Evolutionary conservation across 371 early-diverging fungal genomes (phyloP).

Genomic region (Catenaria anguillulae): DNA sequence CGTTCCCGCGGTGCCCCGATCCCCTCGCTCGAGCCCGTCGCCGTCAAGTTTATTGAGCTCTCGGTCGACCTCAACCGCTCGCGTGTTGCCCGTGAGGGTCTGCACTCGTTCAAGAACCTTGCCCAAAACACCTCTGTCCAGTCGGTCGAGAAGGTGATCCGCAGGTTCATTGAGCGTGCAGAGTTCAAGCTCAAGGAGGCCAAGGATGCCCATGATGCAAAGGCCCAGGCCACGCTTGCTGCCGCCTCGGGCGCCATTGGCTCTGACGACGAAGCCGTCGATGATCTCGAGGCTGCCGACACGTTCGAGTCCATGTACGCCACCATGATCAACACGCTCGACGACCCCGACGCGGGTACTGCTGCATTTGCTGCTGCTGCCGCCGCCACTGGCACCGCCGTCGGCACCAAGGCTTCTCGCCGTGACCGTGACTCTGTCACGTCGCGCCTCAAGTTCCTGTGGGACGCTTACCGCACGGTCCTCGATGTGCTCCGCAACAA

Average conservation of each 20-base stretch:
- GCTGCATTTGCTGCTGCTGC: too few species aligned
- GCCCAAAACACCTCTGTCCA: conserved; percentile 83
- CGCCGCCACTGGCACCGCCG: background rate
- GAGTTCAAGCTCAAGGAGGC: conserved; percentile 82
- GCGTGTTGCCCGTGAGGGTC: conserved; percentile 84
- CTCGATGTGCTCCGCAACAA: conserved; percentile 94
- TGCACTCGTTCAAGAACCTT: conserved; percentile 92
- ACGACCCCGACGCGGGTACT: conserved; percentile 41
- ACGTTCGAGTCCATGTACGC: conserved; percentile 91
- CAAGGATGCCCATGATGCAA: conserved; percentile 76
- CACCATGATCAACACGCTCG: conserved; percentile 70
- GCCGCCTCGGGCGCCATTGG: conserved; percentile 3
- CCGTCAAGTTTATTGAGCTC: conserved; percentile 83
- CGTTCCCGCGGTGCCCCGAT: conserved; percentile 66
- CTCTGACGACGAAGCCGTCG: conserved; percentile 44
- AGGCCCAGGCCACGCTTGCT: conserved; percentile 76
- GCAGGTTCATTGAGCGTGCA: conserved; percentile 63
- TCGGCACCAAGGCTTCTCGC: conserved; percentile 18
- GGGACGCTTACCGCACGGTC: conserved; percentile 95
- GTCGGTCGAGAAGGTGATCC: conserved; percentile 77
- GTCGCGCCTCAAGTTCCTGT: conserved; percentile 94
- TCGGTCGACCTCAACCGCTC: conserved; percentile 76
- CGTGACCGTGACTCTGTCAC: conserved; percentile 93
- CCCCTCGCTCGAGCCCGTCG: conserved; percentile 70
- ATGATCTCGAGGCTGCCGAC: conserved; percentile 88